Conservation (phyloP, 164 flowering plant species). For the Warburgia ugandensis region DNA sequence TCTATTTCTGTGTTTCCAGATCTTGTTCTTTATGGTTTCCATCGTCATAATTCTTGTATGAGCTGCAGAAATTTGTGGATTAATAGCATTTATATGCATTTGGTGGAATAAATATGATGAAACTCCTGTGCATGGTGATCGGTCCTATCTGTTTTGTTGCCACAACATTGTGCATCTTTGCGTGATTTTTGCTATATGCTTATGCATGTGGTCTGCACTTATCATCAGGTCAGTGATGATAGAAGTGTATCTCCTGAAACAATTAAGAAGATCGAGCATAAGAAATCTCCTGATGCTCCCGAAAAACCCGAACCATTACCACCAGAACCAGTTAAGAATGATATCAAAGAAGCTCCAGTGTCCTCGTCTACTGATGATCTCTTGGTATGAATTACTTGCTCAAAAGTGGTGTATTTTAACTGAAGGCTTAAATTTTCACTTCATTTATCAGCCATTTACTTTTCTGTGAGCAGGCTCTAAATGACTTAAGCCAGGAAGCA, state of each 20-base stretch:
- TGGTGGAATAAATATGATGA: no score
- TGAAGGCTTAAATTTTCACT: background rate
- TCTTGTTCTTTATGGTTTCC: no score
- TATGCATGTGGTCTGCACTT: background rate
- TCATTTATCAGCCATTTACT: background rate
- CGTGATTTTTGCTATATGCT: background rate
- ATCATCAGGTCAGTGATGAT: conserved; percentile 18
- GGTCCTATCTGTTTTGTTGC: no score
- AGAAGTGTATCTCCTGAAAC: conserved; percentile 36
- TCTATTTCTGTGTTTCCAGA: no score
- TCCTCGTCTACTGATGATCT: conserved; percentile 55
- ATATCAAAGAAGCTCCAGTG: conserved; percentile 23
- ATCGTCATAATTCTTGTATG: no score
- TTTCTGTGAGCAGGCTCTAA: conserved; percentile 40
- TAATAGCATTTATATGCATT: no score
- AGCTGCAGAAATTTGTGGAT: no score
- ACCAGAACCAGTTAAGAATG: conserved; percentile 48
- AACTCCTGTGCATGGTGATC: no score
- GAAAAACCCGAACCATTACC: conserved; percentile 32
- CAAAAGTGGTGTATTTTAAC: no score
- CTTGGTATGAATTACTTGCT: conserved; percentile 63
- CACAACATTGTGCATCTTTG: no score
- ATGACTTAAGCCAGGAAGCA: conserved; percentile 61
- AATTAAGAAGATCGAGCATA: conserved; percentile 63
- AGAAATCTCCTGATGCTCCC: conserved; percentile 35